Evolutionary conservation across 139 green algal species (phyloP).

Genomic region (Picochlorum sp.): DNA sequence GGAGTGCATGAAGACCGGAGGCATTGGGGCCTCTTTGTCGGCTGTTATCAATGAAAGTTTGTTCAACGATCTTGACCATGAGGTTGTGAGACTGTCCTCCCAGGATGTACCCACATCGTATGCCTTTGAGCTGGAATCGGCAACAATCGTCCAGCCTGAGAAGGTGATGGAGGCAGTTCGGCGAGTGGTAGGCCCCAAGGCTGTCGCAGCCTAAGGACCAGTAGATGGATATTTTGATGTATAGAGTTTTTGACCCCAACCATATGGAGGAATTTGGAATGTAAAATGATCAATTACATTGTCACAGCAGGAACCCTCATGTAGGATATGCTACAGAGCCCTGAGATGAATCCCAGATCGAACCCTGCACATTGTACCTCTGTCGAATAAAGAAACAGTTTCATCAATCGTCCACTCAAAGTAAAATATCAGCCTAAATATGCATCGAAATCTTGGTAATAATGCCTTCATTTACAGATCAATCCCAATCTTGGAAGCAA

Average conservation of each 20-base stretch:
- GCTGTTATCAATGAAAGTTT: constrained; percentile 84
- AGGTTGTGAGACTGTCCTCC: constrained; percentile 68
- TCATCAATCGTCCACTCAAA: no score
- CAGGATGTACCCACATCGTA: constrained; percentile 93
- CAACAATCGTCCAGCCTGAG: constrained; percentile 85
- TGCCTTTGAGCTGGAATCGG: constrained; percentile 83
- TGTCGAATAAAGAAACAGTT: no score
- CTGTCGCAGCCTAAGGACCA: constrained; percentile 3
- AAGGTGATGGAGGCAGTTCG: constrained; percentile 54
- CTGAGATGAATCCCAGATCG: no score
- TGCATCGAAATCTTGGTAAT: neutral
- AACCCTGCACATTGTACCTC: no score
- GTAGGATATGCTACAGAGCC: no score
- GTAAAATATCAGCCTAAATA: neutral
- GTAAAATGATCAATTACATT: no score
- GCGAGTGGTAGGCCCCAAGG: constrained; percentile 12
- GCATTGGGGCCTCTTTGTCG: constrained; percentile 87
- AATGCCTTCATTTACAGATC: neutral
- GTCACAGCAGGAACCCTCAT: no score
- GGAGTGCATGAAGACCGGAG: constrained; percentile 96
- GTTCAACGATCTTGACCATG: constrained; percentile 89
- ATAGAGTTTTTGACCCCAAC: constrained; percentile 2
- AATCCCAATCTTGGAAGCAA: constrained; percentile 1
- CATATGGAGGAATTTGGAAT: neutral
- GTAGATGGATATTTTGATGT: neutral